Base-by-base conservation (phyloP, 768 basidiomycete species). In the Daedaleopsis sinensis region DNA sequence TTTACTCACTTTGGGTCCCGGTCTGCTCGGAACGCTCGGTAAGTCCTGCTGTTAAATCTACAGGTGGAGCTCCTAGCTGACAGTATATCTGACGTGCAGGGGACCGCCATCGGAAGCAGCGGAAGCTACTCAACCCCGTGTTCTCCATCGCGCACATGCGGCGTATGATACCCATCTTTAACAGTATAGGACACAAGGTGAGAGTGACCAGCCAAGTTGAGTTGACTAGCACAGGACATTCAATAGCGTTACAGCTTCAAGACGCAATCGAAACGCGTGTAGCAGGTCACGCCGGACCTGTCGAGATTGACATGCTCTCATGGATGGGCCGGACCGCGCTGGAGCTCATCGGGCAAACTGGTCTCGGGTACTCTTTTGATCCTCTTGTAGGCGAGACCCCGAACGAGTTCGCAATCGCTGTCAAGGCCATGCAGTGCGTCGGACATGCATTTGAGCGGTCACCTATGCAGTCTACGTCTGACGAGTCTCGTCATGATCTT, bases 301-400 rank as follows among this genome's bases (percentile, higher is more conserved):
- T 15, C 4, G 65, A 71, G 37, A 35, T 71, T 24, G 64, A 71
- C 63, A 63, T 71, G 24, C 61, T 68, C 38, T 48, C 61, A 38
- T 71, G 67, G 67, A 65, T 71, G 66, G 56, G 50, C 9, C 70
- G 70, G 19, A 65, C 63, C 3, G 67, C 70, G 10, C 66, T 71
- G 10, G 68, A 71, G 55, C 56, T 82, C 24, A 76, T 84, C 46
- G 81, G 79, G 3, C 80, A 79, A 69, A 76, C 76, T 24, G 80
- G 82, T 3, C 72, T 84, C 21, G 78, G 77, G 1, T 72, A 69
- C 53, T 74, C 76, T 2, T 77, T 77, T 55, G 74, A 77, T 43
- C 53, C 66, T 5, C 70, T 83, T 6, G 64, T 59, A 11, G 74
- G 74, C 44, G 73, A 75, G 0, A 75, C 16, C 32, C 32, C 11